Conservation (phyloP, 345 rosid genomes). For the Angophora floribunda region DNA sequence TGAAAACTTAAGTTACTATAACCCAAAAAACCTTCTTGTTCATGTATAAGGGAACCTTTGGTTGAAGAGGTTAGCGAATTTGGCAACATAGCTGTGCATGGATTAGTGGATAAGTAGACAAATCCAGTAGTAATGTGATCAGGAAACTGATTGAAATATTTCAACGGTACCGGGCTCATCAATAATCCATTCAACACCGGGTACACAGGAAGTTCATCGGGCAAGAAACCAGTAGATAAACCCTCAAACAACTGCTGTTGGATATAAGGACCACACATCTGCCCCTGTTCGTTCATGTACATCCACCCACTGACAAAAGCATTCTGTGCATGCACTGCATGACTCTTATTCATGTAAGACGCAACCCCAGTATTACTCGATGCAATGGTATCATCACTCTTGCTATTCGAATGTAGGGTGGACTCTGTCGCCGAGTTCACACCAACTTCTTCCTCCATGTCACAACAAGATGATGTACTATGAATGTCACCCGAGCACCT, state of each 20-base stretch:
- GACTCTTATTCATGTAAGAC: conserved; percentile 24
- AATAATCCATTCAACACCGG: conserved; percentile 56
- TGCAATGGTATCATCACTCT: conserved; percentile 29
- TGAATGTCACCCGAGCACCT: not conserved
- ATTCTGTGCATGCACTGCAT: conserved; percentile 16
- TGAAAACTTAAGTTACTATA: conserved; percentile 9
- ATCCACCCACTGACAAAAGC: conserved; percentile 76
- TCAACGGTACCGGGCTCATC: conserved; percentile 61
- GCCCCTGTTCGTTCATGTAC: conserved; percentile 74
- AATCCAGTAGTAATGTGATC: conserved; percentile 84
- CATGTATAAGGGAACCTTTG: conserved; percentile 5
- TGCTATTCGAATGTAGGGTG: conserved; percentile 61
- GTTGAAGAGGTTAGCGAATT: conserved; percentile 4
- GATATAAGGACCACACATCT: conserved; percentile 92
- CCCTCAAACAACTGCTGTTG: conserved; percentile 83
- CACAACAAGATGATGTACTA: conserved; percentile 16
- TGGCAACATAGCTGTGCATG: conserved; percentile 12
- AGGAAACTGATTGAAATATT: conserved; percentile 82
- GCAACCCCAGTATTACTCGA: conserved; percentile 30
- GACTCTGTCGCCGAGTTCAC: conserved; percentile 26
- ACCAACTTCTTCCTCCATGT: conserved; percentile 25
- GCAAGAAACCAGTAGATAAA: conserved; percentile 72
- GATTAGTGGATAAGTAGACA: conserved; percentile 33
- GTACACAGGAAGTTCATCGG: conserved; percentile 78
- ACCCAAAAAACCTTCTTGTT: conserved; percentile 12